Percentiles rank a stretch among this genome's conserved stretches.
phyloP scores from a whole-genome alignment of 2,329 filamentous ascomycete species.

The Ascosphaera acerosa region DNA sequence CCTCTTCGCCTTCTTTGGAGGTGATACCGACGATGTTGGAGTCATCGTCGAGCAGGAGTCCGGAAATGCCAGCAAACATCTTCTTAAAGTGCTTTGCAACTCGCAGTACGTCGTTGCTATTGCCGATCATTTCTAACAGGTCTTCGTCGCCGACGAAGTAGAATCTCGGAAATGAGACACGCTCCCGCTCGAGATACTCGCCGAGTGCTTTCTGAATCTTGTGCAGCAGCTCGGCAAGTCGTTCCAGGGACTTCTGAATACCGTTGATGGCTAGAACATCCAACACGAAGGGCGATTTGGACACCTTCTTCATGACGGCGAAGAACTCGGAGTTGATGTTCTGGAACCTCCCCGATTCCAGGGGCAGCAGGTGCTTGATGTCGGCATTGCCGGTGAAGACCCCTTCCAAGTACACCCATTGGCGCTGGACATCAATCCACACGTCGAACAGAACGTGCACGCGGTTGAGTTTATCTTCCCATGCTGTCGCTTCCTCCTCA shows the following conservation, averaged over 20 bases:
- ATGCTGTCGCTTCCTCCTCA: slow-evolving; percentile 82
- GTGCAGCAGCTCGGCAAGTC: slow-evolving; percentile 86
- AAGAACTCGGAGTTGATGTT: slow-evolving; percentile 99
- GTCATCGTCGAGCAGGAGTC: slow-evolving; percentile 76
- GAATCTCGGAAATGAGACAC: slow-evolving; percentile 92
- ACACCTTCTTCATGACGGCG: slow-evolving; percentile 98
- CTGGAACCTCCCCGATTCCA: slow-evolving; percentile 89
- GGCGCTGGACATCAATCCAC: slow-evolving; percentile 99
- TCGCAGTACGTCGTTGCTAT: slow-evolving; percentile 88
- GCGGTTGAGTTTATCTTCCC: slow-evolving; percentile 95
- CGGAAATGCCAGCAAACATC: slow-evolving; percentile 95
- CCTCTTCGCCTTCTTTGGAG: slow-evolving; percentile 82
- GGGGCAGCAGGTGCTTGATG: slow-evolving; percentile 91
- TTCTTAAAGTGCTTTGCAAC: slow-evolving; percentile 99
- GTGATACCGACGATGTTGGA: slow-evolving; percentile 73
- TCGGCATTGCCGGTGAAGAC: slow-evolving; percentile 97
- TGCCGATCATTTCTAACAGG: slow-evolving; percentile 94
- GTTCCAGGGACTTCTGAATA: slow-evolving; percentile 85
- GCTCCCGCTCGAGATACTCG: slow-evolving; percentile 93
- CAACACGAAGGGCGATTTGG: slow-evolving; percentile 82
- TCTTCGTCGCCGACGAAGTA: slow-evolving; percentile 99
- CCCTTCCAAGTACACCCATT: slow-evolving; percentile 98
- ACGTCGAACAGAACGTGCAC: slow-evolving; percentile 96
- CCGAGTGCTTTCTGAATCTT: slow-evolving; percentile 98
- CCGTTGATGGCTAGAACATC: slow-evolving; percentile 91